Base-by-base conservation (phyloP, 257 asterid genomes). In the Plectranthus barbatus region DNA sequence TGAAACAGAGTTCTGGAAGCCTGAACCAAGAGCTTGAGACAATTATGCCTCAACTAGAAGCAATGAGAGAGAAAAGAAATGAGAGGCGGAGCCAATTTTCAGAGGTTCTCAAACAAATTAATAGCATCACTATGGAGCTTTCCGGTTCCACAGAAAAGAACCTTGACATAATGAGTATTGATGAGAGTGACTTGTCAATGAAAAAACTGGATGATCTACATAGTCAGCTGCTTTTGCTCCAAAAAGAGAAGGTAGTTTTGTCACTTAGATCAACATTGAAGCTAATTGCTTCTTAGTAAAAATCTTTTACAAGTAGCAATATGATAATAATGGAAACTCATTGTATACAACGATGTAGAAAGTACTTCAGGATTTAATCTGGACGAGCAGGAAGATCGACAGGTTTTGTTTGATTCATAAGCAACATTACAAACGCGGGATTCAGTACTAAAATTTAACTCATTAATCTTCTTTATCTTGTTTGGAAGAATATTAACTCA, bases 151-250 rank as follows among this genome's bases (percentile, higher is more conserved):
- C 48, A n/a, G 76, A 78, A 41, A 77, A 68, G 42, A 47, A 64
- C 56, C 48, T 48, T 21, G 59, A 19, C 29, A 9, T 36, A 50
- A 33, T 67, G 31, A 63, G 39, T 56, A 20, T 80, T 60, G 92
- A 83, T 51, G 96, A 88, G 48, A 76, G 65, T 60, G 95, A 91
- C 72, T 72, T 91, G 74, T 84, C 95, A 17, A 64, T 78, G 72
- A 84, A 71, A 66, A 80, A 73, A 63, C 75, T 88, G 23, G 96
- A 84, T 73, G 95, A 86, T 53, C 66, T 86, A 74, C 72, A 55
- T 21, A 67, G 18, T 68, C 83, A 82, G 77, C 74, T 85, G 66
- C 65, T 59, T 56, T 62, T 77, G 68, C 79, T 92, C 73, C 86
- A 85, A 67, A 79, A 72, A 68, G 86, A 82, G 74, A 92, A 86